Evolutionary conservation across 2,329 filamentous ascomycete genomes (phyloP).

Genomic region (Corniculantispora saksenae): DNA sequence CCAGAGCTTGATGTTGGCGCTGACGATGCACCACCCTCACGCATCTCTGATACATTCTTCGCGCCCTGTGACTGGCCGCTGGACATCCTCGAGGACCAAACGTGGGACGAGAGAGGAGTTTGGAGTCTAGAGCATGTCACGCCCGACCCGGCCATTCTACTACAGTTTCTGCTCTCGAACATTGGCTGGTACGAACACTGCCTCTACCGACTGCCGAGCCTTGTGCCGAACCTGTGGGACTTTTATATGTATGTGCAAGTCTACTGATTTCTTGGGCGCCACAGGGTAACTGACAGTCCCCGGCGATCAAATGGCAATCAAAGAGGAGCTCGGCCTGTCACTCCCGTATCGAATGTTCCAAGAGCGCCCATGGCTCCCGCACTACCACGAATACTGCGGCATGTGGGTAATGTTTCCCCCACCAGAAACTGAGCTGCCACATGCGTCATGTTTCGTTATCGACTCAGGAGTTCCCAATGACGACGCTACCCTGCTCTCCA

Average conservation of each 20-base stretch:
- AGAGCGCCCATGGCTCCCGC: background rate
- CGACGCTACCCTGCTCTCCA: background rate
- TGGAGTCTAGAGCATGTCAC: background rate
- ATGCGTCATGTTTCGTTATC: background rate
- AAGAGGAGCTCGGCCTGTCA: slow-evolving; percentile 2
- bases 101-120: background rate
- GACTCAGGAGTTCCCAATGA: background rate
- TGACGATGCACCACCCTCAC: too few species aligned
- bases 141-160: slow-evolving; percentile 10
- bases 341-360: slow-evolving; percentile 2
- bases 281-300: background rate
- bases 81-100: background rate
- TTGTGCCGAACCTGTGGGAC: slow-evolving; percentile 1
- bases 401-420: slow-evolving; percentile 11
- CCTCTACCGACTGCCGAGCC: background rate
- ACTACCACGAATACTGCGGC: slow-evolving; percentile 6
- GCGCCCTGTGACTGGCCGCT: slow-evolving; percentile 9
- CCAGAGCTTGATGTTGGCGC: too few species aligned
- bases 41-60: too few species aligned
- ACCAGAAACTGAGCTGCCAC: background rate
- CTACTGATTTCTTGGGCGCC: slow-evolving; percentile 6
- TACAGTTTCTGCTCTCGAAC: background rate
- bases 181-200: background rate
- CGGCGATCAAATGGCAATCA: slow-evolving; percentile 6
- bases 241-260: slow-evolving; percentile 1